Conservation (phyloP, 345 rosid genomes). For the Carallia brachiata region DNA sequence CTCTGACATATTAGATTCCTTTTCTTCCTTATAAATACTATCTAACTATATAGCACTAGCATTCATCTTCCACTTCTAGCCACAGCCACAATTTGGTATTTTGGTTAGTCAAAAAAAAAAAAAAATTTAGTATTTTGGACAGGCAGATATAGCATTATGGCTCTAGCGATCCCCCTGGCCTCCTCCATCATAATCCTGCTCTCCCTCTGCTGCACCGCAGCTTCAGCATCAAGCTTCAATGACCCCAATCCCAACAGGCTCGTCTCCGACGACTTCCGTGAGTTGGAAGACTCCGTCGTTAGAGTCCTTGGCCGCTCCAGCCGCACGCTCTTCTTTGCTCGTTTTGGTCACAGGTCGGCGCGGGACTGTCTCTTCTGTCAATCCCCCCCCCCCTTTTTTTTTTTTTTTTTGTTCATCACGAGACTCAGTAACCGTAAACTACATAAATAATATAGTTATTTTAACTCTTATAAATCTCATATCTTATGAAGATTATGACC, state of each 20-base stretch:
- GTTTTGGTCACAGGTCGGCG: constrained; percentile 72
- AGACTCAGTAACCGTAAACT: no score
- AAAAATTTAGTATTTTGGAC: no score
- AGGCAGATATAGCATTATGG: constrained; percentile 32
- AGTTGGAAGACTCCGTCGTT: constrained; percentile 52
- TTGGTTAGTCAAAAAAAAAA: no score
- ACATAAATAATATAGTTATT: no score
- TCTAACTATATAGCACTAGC: no score
- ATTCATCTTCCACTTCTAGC: no score
- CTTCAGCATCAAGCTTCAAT: constrained; percentile 49
- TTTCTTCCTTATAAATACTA: no score
- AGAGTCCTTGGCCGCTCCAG: constrained; percentile 63
- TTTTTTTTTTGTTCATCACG: background rate
- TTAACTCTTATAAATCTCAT: no score
- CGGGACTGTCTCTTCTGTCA: background rate
- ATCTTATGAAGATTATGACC: no score
- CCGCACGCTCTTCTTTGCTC: constrained; percentile 66
- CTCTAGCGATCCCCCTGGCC: constrained; percentile 23
- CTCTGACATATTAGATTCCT: no score
- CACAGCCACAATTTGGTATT: no score
- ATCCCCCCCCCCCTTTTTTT: no score
- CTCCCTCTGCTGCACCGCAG: constrained; percentile 31
- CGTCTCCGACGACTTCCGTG: constrained; percentile 58
- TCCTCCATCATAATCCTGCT: constrained; percentile 35
- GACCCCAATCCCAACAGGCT: constrained; percentile 70